Evolutionary conservation across 768 basidiomycete genomes (phyloP).

Genomic region (Phlegmacium glaucopus): DNA sequence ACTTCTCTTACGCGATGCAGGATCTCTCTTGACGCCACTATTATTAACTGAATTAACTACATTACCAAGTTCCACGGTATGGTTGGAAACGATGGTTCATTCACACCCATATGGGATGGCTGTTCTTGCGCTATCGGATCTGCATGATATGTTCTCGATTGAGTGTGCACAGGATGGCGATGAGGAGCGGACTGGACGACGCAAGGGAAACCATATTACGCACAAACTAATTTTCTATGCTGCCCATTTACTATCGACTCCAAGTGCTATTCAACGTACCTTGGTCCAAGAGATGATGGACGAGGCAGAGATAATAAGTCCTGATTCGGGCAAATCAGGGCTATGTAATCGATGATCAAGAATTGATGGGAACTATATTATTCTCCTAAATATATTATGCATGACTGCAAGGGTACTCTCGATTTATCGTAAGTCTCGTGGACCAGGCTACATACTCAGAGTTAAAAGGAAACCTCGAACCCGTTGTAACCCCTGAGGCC

Average conservation of each 20-base stretch:
- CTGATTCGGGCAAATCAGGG: too few relatives aligned
- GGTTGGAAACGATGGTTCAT: constrained; percentile 18
- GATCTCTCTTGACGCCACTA: constrained; percentile 48
- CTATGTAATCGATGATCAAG: too few relatives aligned
- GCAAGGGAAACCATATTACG: constrained; percentile 35
- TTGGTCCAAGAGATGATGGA: constrained; percentile 35
- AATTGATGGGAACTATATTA: too few relatives aligned
- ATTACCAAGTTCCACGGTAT: constrained; percentile 6
- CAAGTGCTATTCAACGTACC: constrained; percentile 33
- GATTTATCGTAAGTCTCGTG: constrained; percentile 7
- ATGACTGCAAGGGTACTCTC: constrained; percentile 28
- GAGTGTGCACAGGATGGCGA: neutral
- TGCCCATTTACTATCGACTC: constrained; percentile 53
- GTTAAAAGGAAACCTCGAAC: too few relatives aligned
- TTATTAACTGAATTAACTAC: constrained; percentile 25
- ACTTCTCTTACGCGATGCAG: constrained; percentile 55
- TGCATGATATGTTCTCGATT: constrained; percentile 38
- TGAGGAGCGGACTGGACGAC: neutral
- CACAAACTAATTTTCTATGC: constrained; percentile 73
- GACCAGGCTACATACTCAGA: too few relatives aligned
- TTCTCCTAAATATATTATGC: too few relatives aligned
- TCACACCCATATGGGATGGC: constrained; percentile 38
- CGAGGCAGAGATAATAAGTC: constrained; percentile 5
- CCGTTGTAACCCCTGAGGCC: too few relatives aligned
- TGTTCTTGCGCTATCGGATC: constrained; percentile 55